phyloP scores from a whole-genome alignment of 129 eudicot genomes.

The Heracleum sosnowskyi region DNA sequence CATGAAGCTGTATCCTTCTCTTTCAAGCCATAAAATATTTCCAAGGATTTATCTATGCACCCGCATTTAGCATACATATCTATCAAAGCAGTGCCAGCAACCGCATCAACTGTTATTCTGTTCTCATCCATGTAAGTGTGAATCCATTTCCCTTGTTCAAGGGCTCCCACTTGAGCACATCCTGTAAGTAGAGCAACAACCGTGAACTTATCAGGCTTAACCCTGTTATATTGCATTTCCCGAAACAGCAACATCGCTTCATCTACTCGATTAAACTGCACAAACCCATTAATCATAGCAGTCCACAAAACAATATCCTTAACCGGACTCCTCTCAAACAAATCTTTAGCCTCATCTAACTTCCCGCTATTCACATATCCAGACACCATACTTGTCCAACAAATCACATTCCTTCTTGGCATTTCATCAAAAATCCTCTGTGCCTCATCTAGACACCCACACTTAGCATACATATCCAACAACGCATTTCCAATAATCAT shows the following conservation, averaged over 20 bases:
- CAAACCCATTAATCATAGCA: constrained; percentile 26
- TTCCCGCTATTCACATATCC: constrained; percentile 20
- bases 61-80: constrained; percentile 44
- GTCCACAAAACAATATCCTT: constrained; percentile 28
- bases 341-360: constrained; percentile 22
- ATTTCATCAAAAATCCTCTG: constrained; percentile 28
- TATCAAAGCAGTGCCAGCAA: constrained; percentile 26
- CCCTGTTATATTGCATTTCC: constrained; percentile 16
- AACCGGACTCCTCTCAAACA: constrained; percentile 28
- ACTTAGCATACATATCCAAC: constrained; percentile 14
- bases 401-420: constrained; percentile 28
- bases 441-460: constrained; percentile 22
- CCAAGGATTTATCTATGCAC: constrained; percentile 19
- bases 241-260: constrained; percentile 24
- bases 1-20: constrained; percentile 62
- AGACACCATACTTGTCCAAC: constrained; percentile 39
- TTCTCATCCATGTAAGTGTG: constrained; percentile 45
- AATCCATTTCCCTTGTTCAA: constrained; percentile 26
- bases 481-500: constrained; percentile 46
- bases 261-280: constrained; percentile 19
- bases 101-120: constrained; percentile 21
- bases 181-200: constrained; percentile 21
- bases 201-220: constrained; percentile 29
- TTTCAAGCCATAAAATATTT: constrained; percentile 19
- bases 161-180: constrained; percentile 20